Evolutionary conservation across 768 basidiomycete genomes (phyloP).

Genomic region (Rhizopogon vinicolor): DNA sequence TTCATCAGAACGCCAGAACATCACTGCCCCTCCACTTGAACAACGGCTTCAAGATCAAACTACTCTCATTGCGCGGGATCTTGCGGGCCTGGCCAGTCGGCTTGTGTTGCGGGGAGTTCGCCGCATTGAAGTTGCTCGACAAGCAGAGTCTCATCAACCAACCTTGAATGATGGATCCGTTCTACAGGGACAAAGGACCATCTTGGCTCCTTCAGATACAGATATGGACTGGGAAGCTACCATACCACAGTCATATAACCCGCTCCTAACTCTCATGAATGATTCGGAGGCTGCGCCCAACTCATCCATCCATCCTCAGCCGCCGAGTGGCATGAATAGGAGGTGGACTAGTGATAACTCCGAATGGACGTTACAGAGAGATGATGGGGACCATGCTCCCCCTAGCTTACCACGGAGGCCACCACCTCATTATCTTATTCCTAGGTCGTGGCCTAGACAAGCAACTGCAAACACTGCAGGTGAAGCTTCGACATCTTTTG

Average conservation of each 20-base stretch:
- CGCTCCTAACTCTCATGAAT: background rate
- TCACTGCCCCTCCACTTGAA: constrained; percentile 19
- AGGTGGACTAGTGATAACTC: background rate
- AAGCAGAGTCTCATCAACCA: background rate
- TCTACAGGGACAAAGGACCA: background rate
- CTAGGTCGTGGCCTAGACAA: background rate
- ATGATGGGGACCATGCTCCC: background rate
- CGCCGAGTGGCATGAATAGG: background rate
- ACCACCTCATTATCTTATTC: background rate
- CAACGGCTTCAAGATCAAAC: constrained; percentile 25
- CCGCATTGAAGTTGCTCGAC: constrained; percentile 15
- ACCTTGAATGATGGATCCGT: background rate
- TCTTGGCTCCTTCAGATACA: background rate
- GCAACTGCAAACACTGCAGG: background rate
- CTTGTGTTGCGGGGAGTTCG: constrained; percentile 19
- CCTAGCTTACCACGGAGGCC: background rate
- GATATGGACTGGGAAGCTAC: background rate
- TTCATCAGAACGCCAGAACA: constrained; percentile 14
- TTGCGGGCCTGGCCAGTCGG: constrained; percentile 26
- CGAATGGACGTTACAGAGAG: background rate
- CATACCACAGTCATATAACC: background rate
- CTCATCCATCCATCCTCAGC: background rate
- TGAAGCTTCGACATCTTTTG: background rate
- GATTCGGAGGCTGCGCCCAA: background rate
- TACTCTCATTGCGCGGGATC: constrained; percentile 26